Conservation (phyloP, 805 yeast species). For the Kluyveromyces aestuarii region DNA sequence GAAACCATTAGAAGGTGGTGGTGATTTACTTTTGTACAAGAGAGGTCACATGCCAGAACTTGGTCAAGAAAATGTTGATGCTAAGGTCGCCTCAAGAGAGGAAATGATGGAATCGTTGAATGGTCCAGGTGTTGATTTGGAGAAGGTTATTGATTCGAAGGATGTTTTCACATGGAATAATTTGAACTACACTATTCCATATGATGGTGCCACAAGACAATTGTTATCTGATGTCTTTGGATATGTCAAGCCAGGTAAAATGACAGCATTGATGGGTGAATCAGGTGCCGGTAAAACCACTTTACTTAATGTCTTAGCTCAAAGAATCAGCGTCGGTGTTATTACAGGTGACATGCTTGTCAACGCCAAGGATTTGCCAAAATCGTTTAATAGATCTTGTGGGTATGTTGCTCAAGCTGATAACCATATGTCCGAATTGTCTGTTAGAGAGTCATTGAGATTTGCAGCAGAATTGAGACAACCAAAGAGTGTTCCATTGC, state of each 20-base stretch:
- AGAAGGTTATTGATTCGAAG: conserved; percentile 28
- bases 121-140: conserved; percentile 25
- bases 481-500: conserved; percentile 39
- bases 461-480: conserved; percentile 65
- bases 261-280: conserved; percentile 73
- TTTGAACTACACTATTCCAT: conserved; percentile 55
- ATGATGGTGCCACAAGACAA: conserved; percentile 49
- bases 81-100: conserved; percentile 30
- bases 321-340: conserved; percentile 61
- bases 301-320: conserved; percentile 58
- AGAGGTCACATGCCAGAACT: conserved; percentile 34
- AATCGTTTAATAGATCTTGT: conserved; percentile 51
- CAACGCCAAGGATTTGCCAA: conserved; percentile 51
- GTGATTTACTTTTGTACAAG: conserved; percentile 35
- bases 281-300: conserved; percentile 82
- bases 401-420: conserved; percentile 77
- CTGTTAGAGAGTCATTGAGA: conserved; percentile 63
- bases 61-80: conserved; percentile 29
- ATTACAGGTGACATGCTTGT: conserved; percentile 61
- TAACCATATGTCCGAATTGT: conserved; percentile 53
- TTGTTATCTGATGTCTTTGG: conserved; percentile 52
- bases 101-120: conserved; percentile 32
- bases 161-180: conserved; percentile 67
- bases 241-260: conserved; percentile 71
- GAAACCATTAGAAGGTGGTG: conserved; percentile 31